Percentiles rank a stretch among this genome's conserved stretches.
These are phyloP conservation scores for Annulohypoxylon moriforme DNA, from an alignment of 495 filamentous ascomycete species.

Conservation along the genomic window DNA sequence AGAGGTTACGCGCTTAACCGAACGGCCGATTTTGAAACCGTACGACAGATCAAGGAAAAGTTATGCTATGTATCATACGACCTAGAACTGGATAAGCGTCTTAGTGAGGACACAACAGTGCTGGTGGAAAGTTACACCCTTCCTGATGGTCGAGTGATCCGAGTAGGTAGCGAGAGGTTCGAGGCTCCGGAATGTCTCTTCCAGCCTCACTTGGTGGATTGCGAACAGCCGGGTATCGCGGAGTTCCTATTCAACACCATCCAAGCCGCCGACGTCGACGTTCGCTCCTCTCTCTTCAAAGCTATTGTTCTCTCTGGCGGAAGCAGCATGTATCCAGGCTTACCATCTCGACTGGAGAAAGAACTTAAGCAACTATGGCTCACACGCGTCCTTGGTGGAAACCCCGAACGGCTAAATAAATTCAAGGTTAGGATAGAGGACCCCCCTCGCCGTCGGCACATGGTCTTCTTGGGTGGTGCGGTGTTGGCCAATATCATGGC, in stretches of 20 bases:
- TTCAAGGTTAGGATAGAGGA: slow-evolving; percentile 99
- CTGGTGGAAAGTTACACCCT: slow-evolving; percentile 97
- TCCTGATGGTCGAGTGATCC: slow-evolving; percentile 94
- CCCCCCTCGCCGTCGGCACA: slow-evolving; percentile 92
- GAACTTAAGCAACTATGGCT: slow-evolving; percentile 99
- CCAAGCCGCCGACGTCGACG: slow-evolving; percentile 93
- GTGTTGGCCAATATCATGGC: slow-evolving; percentile 99
- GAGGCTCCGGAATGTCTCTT: slow-evolving; percentile 98
- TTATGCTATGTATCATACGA: slow-evolving; percentile 99
- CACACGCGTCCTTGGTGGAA: slow-evolving; percentile 85
- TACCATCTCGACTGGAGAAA: slow-evolving; percentile 95
- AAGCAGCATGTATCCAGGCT: slow-evolving; percentile 97
- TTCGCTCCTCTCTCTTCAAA: slow-evolving; percentile 92
- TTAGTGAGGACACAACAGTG: slow-evolving; percentile 97
- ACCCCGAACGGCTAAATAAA: slow-evolving; percentile 94
- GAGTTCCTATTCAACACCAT: slow-evolving; percentile 99
- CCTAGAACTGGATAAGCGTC: slow-evolving; percentile 91
- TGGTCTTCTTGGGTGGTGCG: slow-evolving; percentile 98
- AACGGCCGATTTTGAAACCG: slow-evolving; percentile 98
- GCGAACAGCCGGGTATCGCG: slow-evolving; percentile 95
- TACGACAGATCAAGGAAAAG: slow-evolving; percentile 99
- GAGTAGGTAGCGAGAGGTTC: slow-evolving; percentile 95
- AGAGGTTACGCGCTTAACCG: slow-evolving; percentile 97
- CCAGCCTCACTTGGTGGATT: slow-evolving; percentile 98
- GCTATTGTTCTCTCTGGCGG: slow-evolving; percentile 96